Base-by-base conservation (phyloP, 2,329 filamentous ascomycete species). In the Drechslerella coelobrocha region DNA sequence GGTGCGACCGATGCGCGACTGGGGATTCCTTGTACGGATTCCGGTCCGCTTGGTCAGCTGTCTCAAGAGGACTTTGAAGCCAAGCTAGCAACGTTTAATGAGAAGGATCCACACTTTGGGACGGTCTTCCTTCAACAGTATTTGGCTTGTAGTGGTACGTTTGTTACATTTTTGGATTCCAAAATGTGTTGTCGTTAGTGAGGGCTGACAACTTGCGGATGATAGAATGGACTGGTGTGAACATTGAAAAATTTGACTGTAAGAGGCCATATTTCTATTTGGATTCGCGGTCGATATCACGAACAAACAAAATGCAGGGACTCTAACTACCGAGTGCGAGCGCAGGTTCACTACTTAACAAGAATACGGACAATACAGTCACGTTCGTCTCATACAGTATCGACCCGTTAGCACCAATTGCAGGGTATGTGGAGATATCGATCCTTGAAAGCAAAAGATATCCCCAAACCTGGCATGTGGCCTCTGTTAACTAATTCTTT, bases 21-120 rank as follows among this genome's bases (percentile, higher is more conserved):
- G 19, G 63, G 63, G 10, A 68, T 68, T n/a, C 56, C 63, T 2
- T 68, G 63, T 19, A 68, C 63, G 10, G 63, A 68, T 37, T 68
- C 63, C 5, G 63, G 63, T 6, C 55, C 56, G 5, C 63, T 68
- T 2, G 63, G 55, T 12, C 17, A 39, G 5, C 57, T 61, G 17
- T 48, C 54, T 0, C 63, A 68, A 31, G 56, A 68, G 50, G 55
- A 68, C 8, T 68, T 68, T 23, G 63, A 68, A 17, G 14, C 55
- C 12, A 34, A 55, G 7, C 34, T 68, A n/a, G 61, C 56, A 6
- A 54, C 53, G 29, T 68, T 55, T 31, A 68, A 57, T 19, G 29
- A 55, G 31, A 68, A 61, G 29, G 63, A 68, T 45, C 63, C 63
- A 5, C 47, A 61, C 29, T 68, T 68, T 39, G 63, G 63, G 7